Percentiles rank a stretch among this genome's conserved stretches.
Conservation (phyloP, 169 alveolate species). For the Cryptosporidium meleagridis region DNA sequence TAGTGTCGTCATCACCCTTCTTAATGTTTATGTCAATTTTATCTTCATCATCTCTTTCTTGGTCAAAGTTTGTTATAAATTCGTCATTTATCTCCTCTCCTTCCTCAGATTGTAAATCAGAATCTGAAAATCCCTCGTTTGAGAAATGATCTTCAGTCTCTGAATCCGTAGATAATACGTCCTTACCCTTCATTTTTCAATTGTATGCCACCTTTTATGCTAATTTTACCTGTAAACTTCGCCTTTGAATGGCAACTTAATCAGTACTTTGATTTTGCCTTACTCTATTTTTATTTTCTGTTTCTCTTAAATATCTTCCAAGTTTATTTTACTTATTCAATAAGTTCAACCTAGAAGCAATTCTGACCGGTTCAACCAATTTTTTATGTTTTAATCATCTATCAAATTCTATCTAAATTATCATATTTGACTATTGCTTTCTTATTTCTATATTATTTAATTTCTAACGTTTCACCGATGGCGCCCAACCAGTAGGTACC, state of each 20-base stretch:
- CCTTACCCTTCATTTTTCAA: constrained; percentile 17
- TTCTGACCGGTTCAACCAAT: background rate
- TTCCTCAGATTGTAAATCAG: constrained; percentile 38
- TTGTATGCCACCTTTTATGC: background rate
- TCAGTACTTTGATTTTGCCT: background rate
- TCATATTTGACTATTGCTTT: background rate
- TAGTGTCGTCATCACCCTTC: constrained; percentile 76
- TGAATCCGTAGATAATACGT: constrained; percentile 42
- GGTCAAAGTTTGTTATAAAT: constrained; percentile 34
- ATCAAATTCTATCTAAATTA: background rate
- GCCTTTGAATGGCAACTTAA: background rate
- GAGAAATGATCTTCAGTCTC: constrained; percentile 13
- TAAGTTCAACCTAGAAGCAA: background rate
- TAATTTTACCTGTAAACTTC: background rate
- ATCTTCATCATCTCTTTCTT: constrained; percentile 77
- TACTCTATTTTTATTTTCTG: background rate
- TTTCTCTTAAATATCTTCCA: background rate
- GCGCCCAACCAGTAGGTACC: constrained; percentile 40
- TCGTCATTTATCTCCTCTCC: constrained; percentile 76
- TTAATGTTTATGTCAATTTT: constrained; percentile 75
- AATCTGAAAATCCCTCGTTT: constrained; percentile 32
- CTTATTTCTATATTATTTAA: background rate
- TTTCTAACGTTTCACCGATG: background rate
- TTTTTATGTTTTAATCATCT: background rate
- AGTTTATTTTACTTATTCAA: background rate